Evolutionary conservation across 306 rosid genomes (phyloP).

Genomic region (Ziziphus jujuba): DNA sequence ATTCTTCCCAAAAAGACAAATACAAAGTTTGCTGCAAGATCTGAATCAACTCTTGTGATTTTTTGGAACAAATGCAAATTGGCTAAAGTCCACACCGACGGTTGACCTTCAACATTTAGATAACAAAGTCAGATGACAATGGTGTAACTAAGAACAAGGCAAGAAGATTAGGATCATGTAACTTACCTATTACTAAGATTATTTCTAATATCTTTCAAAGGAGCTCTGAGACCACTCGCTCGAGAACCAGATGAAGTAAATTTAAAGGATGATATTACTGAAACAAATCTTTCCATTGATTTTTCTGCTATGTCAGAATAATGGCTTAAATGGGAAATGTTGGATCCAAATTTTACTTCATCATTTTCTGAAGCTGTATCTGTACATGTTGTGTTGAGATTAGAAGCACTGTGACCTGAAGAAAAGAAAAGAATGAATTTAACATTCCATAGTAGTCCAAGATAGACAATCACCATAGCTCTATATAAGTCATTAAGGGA

Average conservation of each 20-base stretch:
- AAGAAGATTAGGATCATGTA: slow-evolving; percentile 19
- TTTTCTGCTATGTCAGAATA: slow-evolving; percentile 83
- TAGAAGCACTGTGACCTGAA: slow-evolving; percentile 39
- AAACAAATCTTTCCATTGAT: slow-evolving; percentile 78
- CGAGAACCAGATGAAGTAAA: slow-evolving; percentile 74
- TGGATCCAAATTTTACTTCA: slow-evolving; percentile 63
- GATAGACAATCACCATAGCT: background rate
- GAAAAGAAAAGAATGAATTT: slow-evolving; percentile 17
- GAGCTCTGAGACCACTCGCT: slow-evolving; percentile 94
- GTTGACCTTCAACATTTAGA: slow-evolving; percentile 39
- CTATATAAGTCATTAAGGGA: background rate
- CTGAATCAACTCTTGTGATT: slow-evolving; percentile 36
- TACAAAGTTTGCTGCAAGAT: slow-evolving; percentile 30
- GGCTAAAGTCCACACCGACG: slow-evolving; percentile 40
- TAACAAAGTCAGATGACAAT: slow-evolving; percentile 22
- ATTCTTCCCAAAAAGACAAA: slow-evolving; percentile 17
- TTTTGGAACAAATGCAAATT: slow-evolving; percentile 55
- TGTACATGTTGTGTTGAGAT: slow-evolving; percentile 21
- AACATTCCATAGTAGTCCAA: background rate
- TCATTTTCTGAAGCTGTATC: slow-evolving; percentile 27
- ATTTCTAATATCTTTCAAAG: slow-evolving; percentile 65
- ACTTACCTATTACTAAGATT: slow-evolving; percentile 45
- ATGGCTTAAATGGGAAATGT: slow-evolving; percentile 71
- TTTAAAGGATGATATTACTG: slow-evolving; percentile 62
- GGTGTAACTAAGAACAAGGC: slow-evolving; percentile 15